Percentiles rank a stretch among this genome's conserved stretches.
Conservation (phyloP, 106 monocot species). For the Platanthera guangdongensis region DNA sequence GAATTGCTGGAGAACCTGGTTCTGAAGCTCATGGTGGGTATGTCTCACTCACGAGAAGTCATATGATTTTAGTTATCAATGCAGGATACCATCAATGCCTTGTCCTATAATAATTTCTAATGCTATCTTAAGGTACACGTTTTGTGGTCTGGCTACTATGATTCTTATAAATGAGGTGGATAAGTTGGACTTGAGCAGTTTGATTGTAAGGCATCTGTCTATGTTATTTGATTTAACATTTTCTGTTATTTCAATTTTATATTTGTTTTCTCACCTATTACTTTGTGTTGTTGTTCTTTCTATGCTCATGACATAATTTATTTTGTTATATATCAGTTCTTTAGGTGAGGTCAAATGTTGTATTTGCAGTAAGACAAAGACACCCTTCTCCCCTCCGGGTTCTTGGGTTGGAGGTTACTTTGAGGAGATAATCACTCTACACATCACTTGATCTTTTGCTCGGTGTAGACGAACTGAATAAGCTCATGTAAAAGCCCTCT, state of each 20-base stretch:
- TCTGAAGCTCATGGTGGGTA: constrained; percentile 99
- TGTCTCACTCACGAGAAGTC: constrained; percentile 25
- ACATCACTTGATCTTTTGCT: no score
- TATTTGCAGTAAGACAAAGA: not conserved
- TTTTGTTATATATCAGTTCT: not conserved
- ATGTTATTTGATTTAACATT: not conserved
- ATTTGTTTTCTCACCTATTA: not conserved
- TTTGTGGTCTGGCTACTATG: constrained; percentile 94
- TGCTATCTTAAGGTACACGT: constrained; percentile 73
- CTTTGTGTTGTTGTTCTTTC: not conserved
- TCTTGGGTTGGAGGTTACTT: no score
- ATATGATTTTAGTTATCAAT: not conserved
- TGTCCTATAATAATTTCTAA: not conserved
- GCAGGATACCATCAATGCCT: not conserved
- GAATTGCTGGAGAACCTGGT: constrained; percentile 93
- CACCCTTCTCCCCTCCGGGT: no score
- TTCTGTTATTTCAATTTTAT: not conserved
- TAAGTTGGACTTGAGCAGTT: constrained; percentile 60
- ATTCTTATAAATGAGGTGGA: constrained; percentile 84
- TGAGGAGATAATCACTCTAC: no score
- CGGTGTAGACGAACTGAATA: no score
- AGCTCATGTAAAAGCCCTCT: no score
- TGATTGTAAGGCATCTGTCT: constrained; percentile 64
- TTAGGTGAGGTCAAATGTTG: not conserved
- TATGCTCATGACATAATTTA: not conserved